Evolutionary conservation across 2,329 filamentous ascomycete genomes (phyloP).

Genomic region (Talaromyces islandicus): DNA sequence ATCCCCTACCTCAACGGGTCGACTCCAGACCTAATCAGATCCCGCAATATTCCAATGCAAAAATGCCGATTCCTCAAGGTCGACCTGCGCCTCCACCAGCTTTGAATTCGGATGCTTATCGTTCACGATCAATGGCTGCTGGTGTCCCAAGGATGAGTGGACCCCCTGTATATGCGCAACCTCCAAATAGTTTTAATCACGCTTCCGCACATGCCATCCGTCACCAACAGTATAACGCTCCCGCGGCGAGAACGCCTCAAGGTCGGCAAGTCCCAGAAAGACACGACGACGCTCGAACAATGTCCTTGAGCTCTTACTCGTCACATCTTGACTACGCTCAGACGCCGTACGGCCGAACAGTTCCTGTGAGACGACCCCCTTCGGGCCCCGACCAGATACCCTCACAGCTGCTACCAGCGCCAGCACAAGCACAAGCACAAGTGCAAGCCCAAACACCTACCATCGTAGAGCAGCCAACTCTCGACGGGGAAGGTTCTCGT

Average conservation of each 20-base stretch:
- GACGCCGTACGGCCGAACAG: constrained; percentile 79
- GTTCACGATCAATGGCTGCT: constrained; percentile 86
- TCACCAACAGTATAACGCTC: constrained; percentile 63
- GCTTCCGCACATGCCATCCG: constrained; percentile 68
- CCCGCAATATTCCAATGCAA: constrained; percentile 55
- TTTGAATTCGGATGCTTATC: constrained; percentile 76
- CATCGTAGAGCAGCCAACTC: constrained; percentile 40
- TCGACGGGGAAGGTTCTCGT: constrained; percentile 41
- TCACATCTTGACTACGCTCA: constrained; percentile 72
- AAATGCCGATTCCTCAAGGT: constrained; percentile 38
- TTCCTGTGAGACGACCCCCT: constrained; percentile 67
- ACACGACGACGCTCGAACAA: constrained; percentile 86
- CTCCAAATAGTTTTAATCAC: constrained; percentile 35
- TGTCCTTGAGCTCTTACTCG: constrained; percentile 87
- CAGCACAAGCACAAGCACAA: constrained; percentile 15
- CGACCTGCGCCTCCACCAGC: constrained; percentile 62
- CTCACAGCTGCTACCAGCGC: constrained; percentile 16
- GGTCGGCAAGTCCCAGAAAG: constrained; percentile 87
- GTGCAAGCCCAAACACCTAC: neutral
- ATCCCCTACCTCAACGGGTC: constrained; percentile 65
- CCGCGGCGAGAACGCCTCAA: constrained; percentile 76
- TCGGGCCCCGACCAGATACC: constrained; percentile 37
- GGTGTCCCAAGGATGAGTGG: constrained; percentile 53
- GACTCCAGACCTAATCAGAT: constrained; percentile 52
- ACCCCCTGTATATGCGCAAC: constrained; percentile 64